These are phyloP conservation scores for Solanum dulcamara DNA, from an alignment of 257 asterid genomes.

Conservation along the genomic window DNA sequence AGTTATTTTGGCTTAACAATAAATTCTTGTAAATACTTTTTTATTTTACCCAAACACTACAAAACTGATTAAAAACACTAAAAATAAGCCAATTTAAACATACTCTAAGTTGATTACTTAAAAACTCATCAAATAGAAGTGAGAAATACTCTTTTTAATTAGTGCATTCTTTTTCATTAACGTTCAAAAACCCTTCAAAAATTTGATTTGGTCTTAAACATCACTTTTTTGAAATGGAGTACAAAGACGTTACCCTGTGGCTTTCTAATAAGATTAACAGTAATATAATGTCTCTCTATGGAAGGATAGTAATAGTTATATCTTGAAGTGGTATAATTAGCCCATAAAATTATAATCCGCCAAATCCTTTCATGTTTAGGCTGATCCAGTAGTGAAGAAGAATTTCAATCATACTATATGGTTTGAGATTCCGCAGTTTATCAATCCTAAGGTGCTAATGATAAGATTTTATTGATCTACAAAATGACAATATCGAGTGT, in stretches of 20 bases:
- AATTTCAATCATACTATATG: slow-evolving; percentile 2
- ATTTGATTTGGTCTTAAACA: not conserved
- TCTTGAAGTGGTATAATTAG: not conserved
- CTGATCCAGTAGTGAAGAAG: not conserved
- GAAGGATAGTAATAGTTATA: not conserved
- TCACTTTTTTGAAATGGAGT: not conserved
- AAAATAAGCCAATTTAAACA: no score
- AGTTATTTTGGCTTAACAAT: no score
- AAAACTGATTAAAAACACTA: no score
- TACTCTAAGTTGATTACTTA: not conserved
- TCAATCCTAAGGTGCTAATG: not conserved
- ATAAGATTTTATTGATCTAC: not conserved
- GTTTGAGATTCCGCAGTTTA: not conserved
- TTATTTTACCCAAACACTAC: no score
- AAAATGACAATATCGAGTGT: not conserved
- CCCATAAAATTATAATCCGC: not conserved
- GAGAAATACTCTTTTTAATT: not conserved
- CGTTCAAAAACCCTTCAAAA: not conserved
- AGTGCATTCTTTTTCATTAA: not conserved
- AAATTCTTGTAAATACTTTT: no score
- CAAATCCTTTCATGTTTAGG: not conserved
- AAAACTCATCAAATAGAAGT: not conserved
- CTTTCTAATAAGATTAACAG: not conserved
- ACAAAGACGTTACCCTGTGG: not conserved
- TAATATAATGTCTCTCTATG: not conserved